Conservation (phyloP, 1,284 basidiomycete species). For the Rhodotorula sp. region DNA sequence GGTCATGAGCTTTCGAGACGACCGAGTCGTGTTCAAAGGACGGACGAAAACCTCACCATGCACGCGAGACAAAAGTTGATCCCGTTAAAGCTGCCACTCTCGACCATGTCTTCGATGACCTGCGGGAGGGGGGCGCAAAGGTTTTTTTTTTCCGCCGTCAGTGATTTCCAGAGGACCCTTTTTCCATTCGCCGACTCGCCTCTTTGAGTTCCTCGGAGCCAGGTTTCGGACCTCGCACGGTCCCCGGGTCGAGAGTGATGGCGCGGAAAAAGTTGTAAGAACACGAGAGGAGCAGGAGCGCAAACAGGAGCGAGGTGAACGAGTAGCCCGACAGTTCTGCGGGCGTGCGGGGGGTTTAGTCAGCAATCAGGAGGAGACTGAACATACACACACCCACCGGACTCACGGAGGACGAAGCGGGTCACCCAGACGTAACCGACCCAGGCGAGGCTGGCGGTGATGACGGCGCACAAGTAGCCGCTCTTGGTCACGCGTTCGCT, state of each 20-base stretch:
- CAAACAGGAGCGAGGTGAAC: conserved; percentile 71
- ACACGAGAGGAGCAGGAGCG: conserved; percentile 68
- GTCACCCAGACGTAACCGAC: conserved; percentile 79
- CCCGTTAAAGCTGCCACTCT: conserved; percentile 82
- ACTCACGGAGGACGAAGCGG: conserved; percentile 56
- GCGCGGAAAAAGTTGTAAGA: conserved; percentile 86
- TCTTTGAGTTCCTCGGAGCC: not conserved
- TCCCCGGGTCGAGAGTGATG: conserved; percentile 85
- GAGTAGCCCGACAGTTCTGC: conserved; percentile 57
- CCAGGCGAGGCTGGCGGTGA: conserved; percentile 80
- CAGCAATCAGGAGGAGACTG: no score
- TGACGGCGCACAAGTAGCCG: conserved; percentile 90
- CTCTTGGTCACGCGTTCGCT: conserved; percentile 49
- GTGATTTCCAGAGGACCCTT: not conserved
- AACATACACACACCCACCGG: no score
- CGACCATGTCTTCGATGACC: conserved; percentile 85
- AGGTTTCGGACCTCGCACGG: conserved; percentile 56
- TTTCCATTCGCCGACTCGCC: not conserved
- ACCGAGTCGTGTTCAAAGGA: no score
- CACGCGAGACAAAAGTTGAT: conserved; percentile 94
- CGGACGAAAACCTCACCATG: conserved; percentile 59
- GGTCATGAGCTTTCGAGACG: no score
- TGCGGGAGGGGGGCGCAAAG: conserved; percentile 46
- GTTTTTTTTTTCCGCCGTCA: no score
- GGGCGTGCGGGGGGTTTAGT: no score